A percentile compares a stretch with the other conserved stretches of the same genome.
phyloP scores from a whole-genome alignment of 306 rosid species.

The Citrullus amarus region DNA sequence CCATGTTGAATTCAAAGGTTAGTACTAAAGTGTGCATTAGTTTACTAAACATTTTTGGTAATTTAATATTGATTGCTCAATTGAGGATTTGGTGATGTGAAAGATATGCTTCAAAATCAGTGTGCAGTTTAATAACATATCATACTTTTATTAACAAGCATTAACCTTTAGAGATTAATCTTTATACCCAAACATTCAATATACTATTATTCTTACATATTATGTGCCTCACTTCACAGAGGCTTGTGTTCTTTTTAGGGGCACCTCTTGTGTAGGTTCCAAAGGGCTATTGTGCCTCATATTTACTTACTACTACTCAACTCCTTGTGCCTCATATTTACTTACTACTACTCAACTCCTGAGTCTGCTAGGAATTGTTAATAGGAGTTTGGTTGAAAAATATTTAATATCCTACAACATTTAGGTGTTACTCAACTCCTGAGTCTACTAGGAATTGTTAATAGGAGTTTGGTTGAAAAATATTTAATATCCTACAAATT shows the following conservation, averaged over 20 bases:
- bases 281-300: background rate
- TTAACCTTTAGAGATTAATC: background rate
- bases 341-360: background rate
- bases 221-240: background rate
- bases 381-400: background rate
- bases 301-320: background rate
- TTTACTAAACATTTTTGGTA: background rate
- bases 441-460: background rate
- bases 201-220: background rate
- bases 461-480: background rate
- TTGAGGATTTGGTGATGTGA: background rate
- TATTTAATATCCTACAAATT: background rate
- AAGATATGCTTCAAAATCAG: background rate
- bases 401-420: background rate
- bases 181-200: background rate
- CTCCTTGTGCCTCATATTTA: background rate
- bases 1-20: conserved; percentile 74
- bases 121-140: background rate
- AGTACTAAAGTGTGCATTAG: background rate
- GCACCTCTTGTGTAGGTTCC: background rate
- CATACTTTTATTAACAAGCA: background rate
- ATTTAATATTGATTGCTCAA: background rate
- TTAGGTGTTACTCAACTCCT: no score
- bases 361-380: background rate
- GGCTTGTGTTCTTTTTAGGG: background rate